phyloP scores from a whole-genome alignment of 2,329 filamentous ascomycete genomes.

The Penicillium sp. region DNA sequence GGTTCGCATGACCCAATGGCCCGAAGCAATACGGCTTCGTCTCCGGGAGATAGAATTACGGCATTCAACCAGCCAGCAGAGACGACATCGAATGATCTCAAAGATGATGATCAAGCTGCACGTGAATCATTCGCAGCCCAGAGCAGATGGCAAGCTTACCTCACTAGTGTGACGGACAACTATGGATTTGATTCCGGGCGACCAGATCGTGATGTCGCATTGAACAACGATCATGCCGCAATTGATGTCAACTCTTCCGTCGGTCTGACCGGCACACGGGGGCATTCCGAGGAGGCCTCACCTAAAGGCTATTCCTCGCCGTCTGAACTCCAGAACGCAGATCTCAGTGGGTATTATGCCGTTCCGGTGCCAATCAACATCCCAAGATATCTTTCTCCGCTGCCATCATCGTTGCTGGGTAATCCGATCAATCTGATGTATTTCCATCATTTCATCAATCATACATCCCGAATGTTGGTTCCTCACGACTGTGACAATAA shows the following conservation, averaged over 20 bases:
- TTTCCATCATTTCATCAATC: constrained; percentile 74
- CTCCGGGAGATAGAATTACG: constrained; percentile 1
- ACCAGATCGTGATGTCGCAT: constrained; percentile 67
- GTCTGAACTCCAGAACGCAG: constrained; percentile 33
- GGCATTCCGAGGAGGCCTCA: constrained; percentile 6
- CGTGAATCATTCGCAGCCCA: constrained; percentile 21
- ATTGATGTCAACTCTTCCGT: constrained; percentile 54
- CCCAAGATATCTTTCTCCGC: constrained; percentile 56
- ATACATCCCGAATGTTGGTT: constrained; percentile 69
- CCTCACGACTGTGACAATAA: constrained; percentile 64
- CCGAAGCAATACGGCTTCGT: background rate
- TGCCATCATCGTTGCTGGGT: constrained; percentile 60
- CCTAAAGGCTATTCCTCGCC: constrained; percentile 1
- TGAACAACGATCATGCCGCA: constrained; percentile 70
- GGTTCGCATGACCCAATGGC: constrained; percentile 6
- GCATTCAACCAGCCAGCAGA: constrained; percentile 1
- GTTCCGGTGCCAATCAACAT: constrained; percentile 67
- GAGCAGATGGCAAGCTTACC: constrained; percentile 33
- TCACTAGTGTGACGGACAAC: constrained; percentile 37
- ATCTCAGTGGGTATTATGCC: constrained; percentile 68
- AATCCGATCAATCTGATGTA: constrained; percentile 81
- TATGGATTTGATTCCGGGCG: constrained; percentile 74
- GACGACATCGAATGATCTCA: background rate
- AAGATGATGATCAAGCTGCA: constrained; percentile 6
- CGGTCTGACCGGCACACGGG: constrained; percentile 27